A percentile compares a stretch with the other conserved stretches of the same genome.
phyloP scores from a whole-genome alignment of 2,329 filamentous ascomycete genomes.

The Aphanoascus verrucosus region DNA sequence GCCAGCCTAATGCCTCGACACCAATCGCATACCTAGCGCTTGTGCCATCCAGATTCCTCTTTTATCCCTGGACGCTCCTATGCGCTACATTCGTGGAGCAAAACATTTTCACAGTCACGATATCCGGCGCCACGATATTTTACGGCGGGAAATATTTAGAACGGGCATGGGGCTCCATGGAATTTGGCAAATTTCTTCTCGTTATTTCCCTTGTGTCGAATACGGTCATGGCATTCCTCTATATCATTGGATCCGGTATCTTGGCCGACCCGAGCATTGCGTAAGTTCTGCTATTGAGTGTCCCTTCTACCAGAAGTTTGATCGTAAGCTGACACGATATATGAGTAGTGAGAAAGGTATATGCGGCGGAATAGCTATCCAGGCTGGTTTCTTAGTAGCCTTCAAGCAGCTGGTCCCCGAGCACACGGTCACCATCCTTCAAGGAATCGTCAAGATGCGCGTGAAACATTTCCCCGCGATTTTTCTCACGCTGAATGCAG shows the following conservation, averaged over 20 bases:
- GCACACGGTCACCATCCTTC: slow-evolving; percentile 90
- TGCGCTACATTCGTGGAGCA: slow-evolving; percentile 82
- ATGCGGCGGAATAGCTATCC: slow-evolving; percentile 76
- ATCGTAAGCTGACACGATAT: neutral
- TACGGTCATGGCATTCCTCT: slow-evolving; percentile 58
- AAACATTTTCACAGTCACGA: slow-evolving; percentile 74
- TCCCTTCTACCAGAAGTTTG: neutral
- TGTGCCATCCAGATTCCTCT: slow-evolving; percentile 68
- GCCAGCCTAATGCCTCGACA: slow-evolving; percentile 32
- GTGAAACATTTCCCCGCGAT: slow-evolving; percentile 71
- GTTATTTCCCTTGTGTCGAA: slow-evolving; percentile 73
- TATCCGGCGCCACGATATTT: slow-evolving; percentile 70
- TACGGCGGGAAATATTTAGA: slow-evolving; percentile 93
- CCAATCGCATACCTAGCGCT: slow-evolving; percentile 74
- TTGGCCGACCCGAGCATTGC: slow-evolving; percentile 34
- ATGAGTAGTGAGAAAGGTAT: slow-evolving; percentile 60
- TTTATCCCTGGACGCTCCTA: slow-evolving; percentile 88
- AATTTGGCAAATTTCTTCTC: slow-evolving; percentile 82
- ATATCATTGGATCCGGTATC: slow-evolving; percentile 62
- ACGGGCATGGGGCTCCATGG: slow-evolving; percentile 83
- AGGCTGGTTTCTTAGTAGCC: slow-evolving; percentile 87
- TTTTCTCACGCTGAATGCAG: slow-evolving; percentile 60
- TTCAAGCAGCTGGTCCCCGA: slow-evolving; percentile 97
- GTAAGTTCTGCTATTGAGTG: slow-evolving; percentile 20
- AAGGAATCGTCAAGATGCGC: slow-evolving; percentile 75